Conservation (phyloP, 345 rosid species). For the Tarenaya hassleriana region DNA sequence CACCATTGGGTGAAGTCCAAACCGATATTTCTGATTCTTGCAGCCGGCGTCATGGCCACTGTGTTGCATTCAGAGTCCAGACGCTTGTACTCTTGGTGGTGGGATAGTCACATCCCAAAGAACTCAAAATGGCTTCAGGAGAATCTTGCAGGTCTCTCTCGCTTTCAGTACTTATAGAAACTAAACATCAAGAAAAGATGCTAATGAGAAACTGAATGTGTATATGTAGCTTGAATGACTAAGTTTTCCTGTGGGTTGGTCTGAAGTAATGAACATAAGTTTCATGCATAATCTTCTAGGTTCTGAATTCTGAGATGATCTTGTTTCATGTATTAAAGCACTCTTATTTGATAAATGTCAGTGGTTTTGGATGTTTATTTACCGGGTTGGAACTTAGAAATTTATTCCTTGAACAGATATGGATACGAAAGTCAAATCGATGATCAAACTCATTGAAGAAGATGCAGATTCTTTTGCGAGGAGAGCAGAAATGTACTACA, state of each 20-base stretch:
- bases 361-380: neutral
- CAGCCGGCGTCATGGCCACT: constrained; percentile 68
- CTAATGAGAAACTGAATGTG: neutral
- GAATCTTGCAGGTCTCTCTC: constrained; percentile 64
- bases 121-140: constrained; percentile 99
- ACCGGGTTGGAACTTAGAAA: neutral
- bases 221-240: neutral
- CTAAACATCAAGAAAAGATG: neutral
- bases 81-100: constrained; percentile 94
- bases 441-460: constrained; percentile 96
- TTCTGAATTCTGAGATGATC: too few species aligned
- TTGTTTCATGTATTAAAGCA: too few species aligned
- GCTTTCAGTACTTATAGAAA: neutral
- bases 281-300: too few species aligned
- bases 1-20: constrained; percentile 53
- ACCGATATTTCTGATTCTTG: constrained; percentile 38
- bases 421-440: constrained; percentile 84
- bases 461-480: constrained; percentile 99
- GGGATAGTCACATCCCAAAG: constrained; percentile 97
- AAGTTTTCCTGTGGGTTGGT: too few species aligned
- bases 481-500: constrained; percentile 98
- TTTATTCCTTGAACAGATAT: constrained; percentile 46
- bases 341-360: constrained; percentile 6
- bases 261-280: too few species aligned
- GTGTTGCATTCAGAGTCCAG: constrained; percentile 50